A percentile compares a stretch with the other conserved stretches of the same genome.
phyloP scores from a whole-genome alignment of 1,284 basidiomycete genomes.

The Ceratobasidium sp. region DNA sequence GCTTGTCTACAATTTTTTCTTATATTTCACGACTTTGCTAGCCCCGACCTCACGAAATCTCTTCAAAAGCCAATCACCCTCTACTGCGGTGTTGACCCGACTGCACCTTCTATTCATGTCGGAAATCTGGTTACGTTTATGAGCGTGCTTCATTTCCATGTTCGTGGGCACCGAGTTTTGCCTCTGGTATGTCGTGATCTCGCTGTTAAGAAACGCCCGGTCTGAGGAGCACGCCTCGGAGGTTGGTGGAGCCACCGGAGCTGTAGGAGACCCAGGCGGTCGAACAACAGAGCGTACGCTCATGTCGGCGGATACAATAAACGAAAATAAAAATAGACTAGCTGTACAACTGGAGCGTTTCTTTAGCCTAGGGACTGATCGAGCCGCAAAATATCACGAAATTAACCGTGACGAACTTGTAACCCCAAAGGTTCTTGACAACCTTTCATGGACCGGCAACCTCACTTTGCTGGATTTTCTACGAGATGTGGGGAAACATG shows the following conservation, averaged over 20 bases:
- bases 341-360: constrained; percentile 71
- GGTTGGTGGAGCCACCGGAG: constrained; percentile 95
- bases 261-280: constrained; percentile 97
- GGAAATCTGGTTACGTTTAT: constrained; percentile 92
- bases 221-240: constrained; percentile 50
- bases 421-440: constrained; percentile 69
- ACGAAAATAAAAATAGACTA: constrained; percentile 72
- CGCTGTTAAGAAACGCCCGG: neutral
- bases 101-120: constrained; percentile 85
- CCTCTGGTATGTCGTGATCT: constrained; percentile 67
- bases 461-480: constrained; percentile 85
- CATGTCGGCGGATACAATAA: constrained; percentile 64
- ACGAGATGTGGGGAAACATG: constrained; percentile 77
- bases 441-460: constrained; percentile 79
- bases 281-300: constrained; percentile 80
- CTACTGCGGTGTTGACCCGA: constrained; percentile 93
- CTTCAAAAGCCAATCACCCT: constrained; percentile 56
- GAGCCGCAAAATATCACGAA: constrained; percentile 56
- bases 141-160: constrained; percentile 83
- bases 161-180: constrained; percentile 79
- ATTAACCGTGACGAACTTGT: constrained; percentile 41
- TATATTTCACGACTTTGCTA: neutral
- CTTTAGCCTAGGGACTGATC: constrained; percentile 68
- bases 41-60: constrained; percentile 34
- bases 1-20: neutral